These are phyloP conservation scores for Acacia concinna DNA, from an alignment of 331 rosid species.

Conservation along the genomic window DNA sequence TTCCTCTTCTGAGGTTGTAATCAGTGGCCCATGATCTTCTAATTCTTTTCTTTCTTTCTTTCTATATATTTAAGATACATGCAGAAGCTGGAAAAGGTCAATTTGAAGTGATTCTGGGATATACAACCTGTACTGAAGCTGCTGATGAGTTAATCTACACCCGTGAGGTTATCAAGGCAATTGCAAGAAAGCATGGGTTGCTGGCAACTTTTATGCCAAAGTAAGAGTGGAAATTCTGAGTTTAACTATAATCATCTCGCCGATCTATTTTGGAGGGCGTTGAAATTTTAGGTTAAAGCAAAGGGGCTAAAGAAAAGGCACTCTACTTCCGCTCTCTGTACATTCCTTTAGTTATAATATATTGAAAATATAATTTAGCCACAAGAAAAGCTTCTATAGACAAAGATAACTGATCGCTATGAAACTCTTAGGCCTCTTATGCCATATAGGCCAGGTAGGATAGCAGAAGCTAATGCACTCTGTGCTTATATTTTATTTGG, in stretches of 20 bases:
- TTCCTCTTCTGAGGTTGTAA: not conserved
- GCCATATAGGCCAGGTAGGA: not conserved
- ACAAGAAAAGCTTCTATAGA: not conserved
- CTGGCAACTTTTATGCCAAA: conserved; percentile 90
- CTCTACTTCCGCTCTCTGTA: not conserved
- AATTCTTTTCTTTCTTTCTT: not conserved
- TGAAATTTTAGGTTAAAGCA: not conserved
- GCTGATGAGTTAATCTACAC: conserved; percentile 73
- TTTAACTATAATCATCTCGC: not conserved
- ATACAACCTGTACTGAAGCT: conserved; percentile 56
- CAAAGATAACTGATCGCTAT: not conserved
- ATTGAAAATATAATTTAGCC: not conserved
- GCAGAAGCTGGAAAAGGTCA: conserved; percentile 92
- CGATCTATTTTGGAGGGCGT: not conserved
- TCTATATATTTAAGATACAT: conserved; percentile 56
- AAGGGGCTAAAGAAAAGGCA: not conserved
- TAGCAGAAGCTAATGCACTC: too few relatives aligned
- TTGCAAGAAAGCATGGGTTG: conserved; percentile 79
- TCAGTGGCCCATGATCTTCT: not conserved
- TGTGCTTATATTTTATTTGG: too few relatives aligned
- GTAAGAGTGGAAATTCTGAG: conserved; percentile 48
- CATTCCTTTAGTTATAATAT: not conserved
- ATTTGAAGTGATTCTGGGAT: conserved; percentile 67
- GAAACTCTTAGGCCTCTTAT: not conserved
- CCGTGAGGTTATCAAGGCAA: conserved; percentile 72